Percentiles rank a stretch among this genome's conserved stretches.
phyloP scores from a whole-genome alignment of 495 filamentous ascomycete species.

The Darksidea phi region DNA sequence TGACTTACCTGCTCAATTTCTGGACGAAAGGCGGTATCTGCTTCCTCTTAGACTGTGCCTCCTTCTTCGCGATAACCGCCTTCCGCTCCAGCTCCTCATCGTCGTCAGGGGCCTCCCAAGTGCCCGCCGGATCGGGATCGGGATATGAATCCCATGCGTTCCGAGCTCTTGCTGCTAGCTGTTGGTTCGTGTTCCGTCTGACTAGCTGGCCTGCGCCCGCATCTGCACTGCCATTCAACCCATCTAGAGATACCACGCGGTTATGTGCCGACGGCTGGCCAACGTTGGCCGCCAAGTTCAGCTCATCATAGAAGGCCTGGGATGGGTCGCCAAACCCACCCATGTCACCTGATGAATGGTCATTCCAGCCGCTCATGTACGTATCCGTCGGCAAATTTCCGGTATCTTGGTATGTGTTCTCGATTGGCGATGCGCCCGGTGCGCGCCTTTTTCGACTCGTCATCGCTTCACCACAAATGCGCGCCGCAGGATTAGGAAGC shows the following conservation, averaged over 20 bases:
- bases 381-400: constrained; percentile 12
- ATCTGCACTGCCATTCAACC: constrained; percentile 9
- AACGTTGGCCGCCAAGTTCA: constrained; percentile 8
- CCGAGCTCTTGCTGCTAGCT: constrained; percentile 29
- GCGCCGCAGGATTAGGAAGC: background rate
- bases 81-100: constrained; percentile 74
- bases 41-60: constrained; percentile 81
- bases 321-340: constrained; percentile 18
- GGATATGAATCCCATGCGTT: constrained; percentile 25
- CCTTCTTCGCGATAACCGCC: constrained; percentile 73
- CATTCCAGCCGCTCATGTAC: constrained; percentile 27
- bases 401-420: constrained; percentile 11
- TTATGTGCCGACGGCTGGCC: constrained; percentile 14
- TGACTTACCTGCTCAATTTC: constrained; percentile 87
- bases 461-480: background rate
- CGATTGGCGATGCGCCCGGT: constrained; percentile 30
- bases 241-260: constrained; percentile 30
- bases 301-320: constrained; percentile 23
- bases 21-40: constrained; percentile 98
- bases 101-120: constrained; percentile 49
- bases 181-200: constrained; percentile 33
- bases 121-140: constrained; percentile 2
- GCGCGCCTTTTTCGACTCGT: constrained; percentile 34
- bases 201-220: constrained; percentile 29
- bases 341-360: constrained; percentile 5